Evolutionary conservation across 768 basidiomycete species (phyloP).

Genomic region (Boletellus ananas): DNA sequence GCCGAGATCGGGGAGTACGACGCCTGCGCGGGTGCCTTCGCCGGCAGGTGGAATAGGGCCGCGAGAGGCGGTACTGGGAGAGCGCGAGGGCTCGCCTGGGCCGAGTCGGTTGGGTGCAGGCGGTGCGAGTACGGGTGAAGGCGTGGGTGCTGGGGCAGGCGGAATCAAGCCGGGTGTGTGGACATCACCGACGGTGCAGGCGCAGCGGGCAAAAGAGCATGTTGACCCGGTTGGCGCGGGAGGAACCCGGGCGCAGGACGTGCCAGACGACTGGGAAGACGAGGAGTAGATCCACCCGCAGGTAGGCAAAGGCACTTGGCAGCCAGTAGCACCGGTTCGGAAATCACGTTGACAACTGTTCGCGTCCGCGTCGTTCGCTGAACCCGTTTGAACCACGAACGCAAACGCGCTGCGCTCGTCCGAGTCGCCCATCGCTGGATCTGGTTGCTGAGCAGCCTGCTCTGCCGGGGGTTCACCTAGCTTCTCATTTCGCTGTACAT

Average conservation of each 20-base stretch:
- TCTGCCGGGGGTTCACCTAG: too few relatives aligned
- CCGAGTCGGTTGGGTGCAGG: conserved; percentile 1
- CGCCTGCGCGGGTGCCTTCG: conserved; percentile 18
- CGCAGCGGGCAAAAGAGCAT: conserved; percentile 10
- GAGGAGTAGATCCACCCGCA: conserved; percentile 31
- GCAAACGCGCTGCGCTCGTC: too few relatives aligned
- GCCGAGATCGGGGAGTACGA: conserved; percentile 4
- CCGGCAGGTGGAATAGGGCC: conserved; percentile 3
- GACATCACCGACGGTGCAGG: conserved; percentile 19
- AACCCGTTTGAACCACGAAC: too few relatives aligned
- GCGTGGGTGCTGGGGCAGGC: not conserved
- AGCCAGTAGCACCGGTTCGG: not conserved
- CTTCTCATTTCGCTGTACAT: too few relatives aligned
- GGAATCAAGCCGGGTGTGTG: conserved; percentile 12
- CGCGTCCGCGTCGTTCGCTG: too few relatives aligned
- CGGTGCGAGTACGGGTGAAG: not conserved
- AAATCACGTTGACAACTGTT: too few relatives aligned
- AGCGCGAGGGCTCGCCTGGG: conserved; percentile 10
- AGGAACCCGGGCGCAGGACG: conserved; percentile 10
- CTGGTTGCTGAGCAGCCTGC: too few relatives aligned
- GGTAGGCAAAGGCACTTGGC: not conserved
- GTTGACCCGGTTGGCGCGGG: not conserved
- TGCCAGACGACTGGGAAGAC: conserved; percentile 59
- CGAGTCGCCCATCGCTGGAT: too few relatives aligned
- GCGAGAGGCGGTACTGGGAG: not conserved